phyloP scores from a whole-genome alignment of 1,139 yeast species.

The Debaryomyces psychrophilus region DNA sequence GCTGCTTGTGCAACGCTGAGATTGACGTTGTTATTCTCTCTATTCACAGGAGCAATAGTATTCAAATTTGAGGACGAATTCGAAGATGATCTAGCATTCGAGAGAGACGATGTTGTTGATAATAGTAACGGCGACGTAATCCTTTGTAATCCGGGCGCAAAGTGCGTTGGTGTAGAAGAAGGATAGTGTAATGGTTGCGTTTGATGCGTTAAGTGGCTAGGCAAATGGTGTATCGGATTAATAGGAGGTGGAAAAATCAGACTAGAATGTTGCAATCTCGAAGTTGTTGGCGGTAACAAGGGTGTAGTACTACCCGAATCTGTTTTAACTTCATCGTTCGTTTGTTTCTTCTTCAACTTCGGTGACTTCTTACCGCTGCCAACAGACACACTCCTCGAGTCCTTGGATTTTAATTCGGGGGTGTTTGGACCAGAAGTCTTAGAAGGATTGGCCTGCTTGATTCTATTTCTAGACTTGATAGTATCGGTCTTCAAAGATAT shows the following conservation, averaged over 20 bases:
- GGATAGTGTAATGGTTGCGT: slow-evolving; percentile 67
- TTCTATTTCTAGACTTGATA: slow-evolving; percentile 85
- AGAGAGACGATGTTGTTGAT: slow-evolving; percentile 46
- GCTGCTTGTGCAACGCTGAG: slow-evolving; percentile 49
- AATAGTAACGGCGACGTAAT: slow-evolving; percentile 67
- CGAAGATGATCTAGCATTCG: slow-evolving; percentile 36
- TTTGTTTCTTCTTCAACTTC: slow-evolving; percentile 30
- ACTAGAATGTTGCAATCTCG: slow-evolving; percentile 11
- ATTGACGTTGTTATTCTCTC: slow-evolving; percentile 13
- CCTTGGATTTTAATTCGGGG: slow-evolving; percentile 49
- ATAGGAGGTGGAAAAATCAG: slow-evolving; percentile 14
- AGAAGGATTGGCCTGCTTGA: slow-evolving; percentile 49
- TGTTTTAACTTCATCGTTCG: slow-evolving; percentile 15
- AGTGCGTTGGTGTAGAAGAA: slow-evolving; percentile 68
- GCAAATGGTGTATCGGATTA: slow-evolving; percentile 19
- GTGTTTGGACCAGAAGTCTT: slow-evolving; percentile 44
- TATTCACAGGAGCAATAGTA: slow-evolving; percentile 12
- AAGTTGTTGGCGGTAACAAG: slow-evolving; percentile 30
- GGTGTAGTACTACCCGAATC: slow-evolving; percentile 30
- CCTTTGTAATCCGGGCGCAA: slow-evolving; percentile 64
- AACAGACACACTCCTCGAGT: slow-evolving; percentile 19
- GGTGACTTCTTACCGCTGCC: slow-evolving; percentile 35
- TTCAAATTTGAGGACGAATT: slow-evolving; percentile 13
- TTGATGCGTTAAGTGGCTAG: slow-evolving; percentile 40
- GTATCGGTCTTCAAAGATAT: slow-evolving; percentile 89